Percentiles rank a stretch among this genome's conserved stretches.
phyloP scores from a whole-genome alignment of 164 flowering plant species.

The Vitis rotundifolia region DNA sequence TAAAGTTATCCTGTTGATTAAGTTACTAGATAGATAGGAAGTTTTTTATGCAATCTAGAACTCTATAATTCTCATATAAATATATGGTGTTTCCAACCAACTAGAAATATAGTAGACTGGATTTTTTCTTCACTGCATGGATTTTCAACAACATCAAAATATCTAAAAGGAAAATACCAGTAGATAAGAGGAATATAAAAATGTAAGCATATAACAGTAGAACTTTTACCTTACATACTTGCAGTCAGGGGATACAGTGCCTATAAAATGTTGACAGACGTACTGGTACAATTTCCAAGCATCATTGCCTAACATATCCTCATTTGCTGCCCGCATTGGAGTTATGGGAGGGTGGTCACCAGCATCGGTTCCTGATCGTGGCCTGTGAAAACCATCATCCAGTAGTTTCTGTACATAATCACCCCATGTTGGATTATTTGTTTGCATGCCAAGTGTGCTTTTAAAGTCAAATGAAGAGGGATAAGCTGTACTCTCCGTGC shows the following conservation, averaged over 20 bases:
- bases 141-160: background rate
- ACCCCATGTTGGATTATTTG: constrained; percentile 67
- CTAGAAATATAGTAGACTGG: too few species aligned
- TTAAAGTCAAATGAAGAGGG: constrained; percentile 90
- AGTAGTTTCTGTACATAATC: constrained; percentile 55
- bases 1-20: too few species aligned
- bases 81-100: too few species aligned
- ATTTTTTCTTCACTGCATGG: too few species aligned
- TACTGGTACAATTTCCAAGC: constrained; percentile 91
- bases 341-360: constrained; percentile 99
- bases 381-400: constrained; percentile 63
- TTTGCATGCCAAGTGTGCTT: constrained; percentile 58
- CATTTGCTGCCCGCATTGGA: constrained; percentile 83
- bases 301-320: constrained; percentile 77
- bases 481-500: constrained; percentile 93
- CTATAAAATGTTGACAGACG: constrained; percentile 88
- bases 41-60: too few species aligned
- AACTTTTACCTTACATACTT: constrained; percentile 62
- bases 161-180: background rate
- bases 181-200: background rate
- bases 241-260: constrained; percentile 84
- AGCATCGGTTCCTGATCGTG: constrained; percentile 77
- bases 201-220: background rate
- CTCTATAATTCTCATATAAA: too few species aligned
- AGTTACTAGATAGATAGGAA: too few species aligned